phyloP scores from a whole-genome alignment of 176 grass and related monocot species.

The barley (Hordeum vulgare) region MorexV3_pseudomolecules_assembly NC_058524.1:486144888-486145387 shows the following conservation, averaged over 20 bases:
- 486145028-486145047: no score
- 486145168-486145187: constrained; percentile 62
- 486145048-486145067: no score
- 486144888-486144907: no score
- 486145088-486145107: no score
- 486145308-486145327: constrained; percentile 73
- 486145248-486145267: no score
- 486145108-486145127: constrained; percentile 36
- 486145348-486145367: constrained; percentile 40
- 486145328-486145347: constrained; percentile 76
- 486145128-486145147: constrained; percentile 36
- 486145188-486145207: neutral
- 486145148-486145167: constrained; percentile 86
- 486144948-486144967: no score
- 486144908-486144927: no score
- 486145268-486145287: constrained; percentile 44
- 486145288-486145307: constrained; percentile 96
- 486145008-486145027: no score
- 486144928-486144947: no score
- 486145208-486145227: neutral
- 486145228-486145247: constrained; percentile 1
- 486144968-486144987: no score
- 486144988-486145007: no score
- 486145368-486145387: constrained; percentile 13
- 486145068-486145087: no score